Conservation (phyloP, 352 stramenopile species). For the Pythium oligandrum region DNA sequence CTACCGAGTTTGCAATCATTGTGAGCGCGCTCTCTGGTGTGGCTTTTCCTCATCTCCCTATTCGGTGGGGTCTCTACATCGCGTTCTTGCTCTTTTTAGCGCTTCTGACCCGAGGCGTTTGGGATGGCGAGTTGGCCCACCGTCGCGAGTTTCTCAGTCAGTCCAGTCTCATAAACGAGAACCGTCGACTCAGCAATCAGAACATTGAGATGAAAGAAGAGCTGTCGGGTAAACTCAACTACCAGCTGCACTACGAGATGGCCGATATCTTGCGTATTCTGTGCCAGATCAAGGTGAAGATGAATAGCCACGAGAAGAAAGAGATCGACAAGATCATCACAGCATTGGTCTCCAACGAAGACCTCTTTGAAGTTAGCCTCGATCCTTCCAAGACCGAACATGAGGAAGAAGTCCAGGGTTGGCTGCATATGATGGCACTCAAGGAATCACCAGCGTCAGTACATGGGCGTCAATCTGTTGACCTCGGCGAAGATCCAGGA, state of each 20-base stretch:
- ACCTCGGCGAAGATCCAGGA: too few species aligned
- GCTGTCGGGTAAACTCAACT: slow-evolving; percentile 52
- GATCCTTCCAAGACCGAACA: slow-evolving; percentile 52
- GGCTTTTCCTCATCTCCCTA: slow-evolving; percentile 13
- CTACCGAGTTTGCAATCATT: slow-evolving; percentile 32
- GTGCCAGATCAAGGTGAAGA: slow-evolving; percentile 68
- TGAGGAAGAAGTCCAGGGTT: slow-evolving; percentile 65
- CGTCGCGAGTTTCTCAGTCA: slow-evolving; percentile 47
- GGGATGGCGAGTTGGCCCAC: slow-evolving; percentile 40
- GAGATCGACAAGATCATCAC: slow-evolving; percentile 74
- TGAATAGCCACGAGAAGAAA: slow-evolving; percentile 30
- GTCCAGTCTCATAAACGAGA: slow-evolving; percentile 47
- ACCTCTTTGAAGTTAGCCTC: slow-evolving; percentile 56
- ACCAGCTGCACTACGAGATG: slow-evolving; percentile 72
- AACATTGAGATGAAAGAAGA: slow-evolving; percentile 71
- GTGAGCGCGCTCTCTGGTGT: slow-evolving; percentile 22
- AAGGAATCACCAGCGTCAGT: slow-evolving; percentile 18
- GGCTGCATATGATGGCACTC: slow-evolving; percentile 72
- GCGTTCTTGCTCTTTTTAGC: slow-evolving; percentile 31
- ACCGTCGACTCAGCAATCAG: slow-evolving; percentile 52
- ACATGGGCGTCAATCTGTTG: too few species aligned
- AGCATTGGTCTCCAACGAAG: slow-evolving; percentile 56
- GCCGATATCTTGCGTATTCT: slow-evolving; percentile 64
- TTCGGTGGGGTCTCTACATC: slow-evolving; percentile 23
- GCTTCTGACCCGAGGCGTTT: slow-evolving; percentile 32